Conservation (phyloP, 2,329 filamentous ascomycete species). For the Pleomassaria siparia region DNA sequence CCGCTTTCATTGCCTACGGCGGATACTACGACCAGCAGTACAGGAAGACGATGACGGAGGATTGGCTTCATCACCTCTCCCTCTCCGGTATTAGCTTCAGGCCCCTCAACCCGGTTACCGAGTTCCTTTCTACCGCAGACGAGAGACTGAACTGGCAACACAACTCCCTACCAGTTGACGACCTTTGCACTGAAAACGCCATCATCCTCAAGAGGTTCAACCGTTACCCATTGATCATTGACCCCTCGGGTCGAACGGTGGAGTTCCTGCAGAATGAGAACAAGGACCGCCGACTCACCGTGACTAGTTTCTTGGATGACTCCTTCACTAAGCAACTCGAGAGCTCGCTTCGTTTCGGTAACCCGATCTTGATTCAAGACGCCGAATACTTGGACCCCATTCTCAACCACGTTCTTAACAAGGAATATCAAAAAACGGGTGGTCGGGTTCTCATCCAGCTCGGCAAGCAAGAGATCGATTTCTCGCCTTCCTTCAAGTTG, state of each 20-base stretch:
- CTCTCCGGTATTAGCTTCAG: conserved; percentile 95
- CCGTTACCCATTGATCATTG: conserved; percentile 95
- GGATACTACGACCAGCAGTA: conserved; percentile 98
- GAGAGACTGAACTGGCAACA: conserved; percentile 95
- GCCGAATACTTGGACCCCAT: conserved; percentile 96
- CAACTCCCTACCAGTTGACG: conserved; percentile 89
- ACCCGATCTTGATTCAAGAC: conserved; percentile 97
- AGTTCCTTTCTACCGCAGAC: conserved; percentile 95
- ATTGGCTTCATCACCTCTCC: conserved; percentile 92
- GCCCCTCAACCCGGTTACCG: conserved; percentile 88
- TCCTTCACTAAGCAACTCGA: conserved; percentile 98
- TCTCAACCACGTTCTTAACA: conserved; percentile 97
- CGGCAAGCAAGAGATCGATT: conserved; percentile 98
- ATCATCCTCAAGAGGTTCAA: conserved; percentile 98
- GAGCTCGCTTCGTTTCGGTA: conserved; percentile 94
- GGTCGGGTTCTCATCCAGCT: conserved; percentile 97
- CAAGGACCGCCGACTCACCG: conserved; percentile 88
- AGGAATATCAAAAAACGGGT: conserved; percentile 98
- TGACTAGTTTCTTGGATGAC: conserved; percentile 97
- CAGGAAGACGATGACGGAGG: conserved; percentile 95
- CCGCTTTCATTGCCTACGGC: conserved; percentile 94
- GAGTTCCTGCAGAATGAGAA: conserved; percentile 95
- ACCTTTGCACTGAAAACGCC: conserved; percentile 97
- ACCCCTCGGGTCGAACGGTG: conserved; percentile 90
- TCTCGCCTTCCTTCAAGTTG: conserved; percentile 93